These are phyloP conservation scores for Abelmoschus esculentus DNA, from an alignment of 345 rosid species.

Conservation along the genomic window DNA sequence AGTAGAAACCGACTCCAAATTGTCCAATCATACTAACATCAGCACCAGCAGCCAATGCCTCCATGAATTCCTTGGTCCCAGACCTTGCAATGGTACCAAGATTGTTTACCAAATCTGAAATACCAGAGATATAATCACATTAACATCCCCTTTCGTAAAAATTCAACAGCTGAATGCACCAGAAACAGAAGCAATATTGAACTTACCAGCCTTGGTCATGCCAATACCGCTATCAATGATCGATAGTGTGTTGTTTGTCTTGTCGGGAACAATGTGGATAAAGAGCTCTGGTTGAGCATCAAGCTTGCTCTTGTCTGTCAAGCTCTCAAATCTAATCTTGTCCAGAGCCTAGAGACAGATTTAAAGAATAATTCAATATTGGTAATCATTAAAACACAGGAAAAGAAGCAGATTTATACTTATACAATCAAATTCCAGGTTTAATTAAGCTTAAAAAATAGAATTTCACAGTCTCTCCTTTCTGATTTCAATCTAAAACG, in stretches of 20 bases:
- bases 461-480: not conserved
- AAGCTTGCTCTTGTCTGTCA: slow-evolving; percentile 87
- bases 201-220: slow-evolving; percentile 83
- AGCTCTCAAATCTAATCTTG: slow-evolving; percentile 77
- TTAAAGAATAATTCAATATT: not conserved
- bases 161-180: not conserved
- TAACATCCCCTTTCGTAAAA: not conserved
- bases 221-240: slow-evolving; percentile 79
- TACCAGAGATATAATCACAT: not conserved
- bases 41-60: slow-evolving; percentile 82
- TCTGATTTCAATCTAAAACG: no score
- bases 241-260: slow-evolving; percentile 51
- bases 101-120: slow-evolving; percentile 75
- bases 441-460: not conserved
- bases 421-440: not conserved
- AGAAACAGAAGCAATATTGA: not conserved
- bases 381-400: not conserved
- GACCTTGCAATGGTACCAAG: slow-evolving; percentile 92
- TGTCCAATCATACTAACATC: slow-evolving; percentile 93
- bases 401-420: not conserved
- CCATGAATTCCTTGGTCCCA: slow-evolving; percentile 89
- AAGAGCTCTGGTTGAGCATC: slow-evolving; percentile 80
- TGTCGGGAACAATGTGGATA: slow-evolving; percentile 72
- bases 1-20: slow-evolving; percentile 84
- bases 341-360: slow-evolving; percentile 57